Conservation (phyloP, 495 filamentous ascomycete genomes). For the Penicillium maclennaniae region DNA sequence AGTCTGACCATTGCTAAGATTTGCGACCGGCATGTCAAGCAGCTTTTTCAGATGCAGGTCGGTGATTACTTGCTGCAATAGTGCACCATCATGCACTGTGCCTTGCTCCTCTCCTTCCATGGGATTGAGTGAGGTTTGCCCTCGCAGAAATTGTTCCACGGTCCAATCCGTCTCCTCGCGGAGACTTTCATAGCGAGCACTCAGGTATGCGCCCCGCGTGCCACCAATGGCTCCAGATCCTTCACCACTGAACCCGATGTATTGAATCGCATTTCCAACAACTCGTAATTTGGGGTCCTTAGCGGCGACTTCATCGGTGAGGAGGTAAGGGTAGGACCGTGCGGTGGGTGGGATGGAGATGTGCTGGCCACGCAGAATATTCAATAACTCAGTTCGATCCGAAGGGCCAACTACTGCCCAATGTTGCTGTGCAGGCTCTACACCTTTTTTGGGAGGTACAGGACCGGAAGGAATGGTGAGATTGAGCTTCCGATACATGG, state of each 20-base stretch:
- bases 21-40: slow-evolving; percentile 74
- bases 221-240: slow-evolving; percentile 53
- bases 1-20: slow-evolving; percentile 90
- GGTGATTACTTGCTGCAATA: slow-evolving; percentile 56
- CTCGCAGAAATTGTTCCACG: slow-evolving; percentile 70
- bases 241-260: slow-evolving; percentile 74
- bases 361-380: slow-evolving; percentile 69
- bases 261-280: slow-evolving; percentile 65
- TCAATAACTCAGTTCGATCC: slow-evolving; percentile 71
- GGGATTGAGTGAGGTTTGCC: slow-evolving; percentile 74
- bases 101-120: slow-evolving; percentile 50
- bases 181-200: slow-evolving; percentile 86
- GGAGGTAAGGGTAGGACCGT: slow-evolving; percentile 71
- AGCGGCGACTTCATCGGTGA: slow-evolving; percentile 53
- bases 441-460: background rate
- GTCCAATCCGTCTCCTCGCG: slow-evolving; percentile 85
- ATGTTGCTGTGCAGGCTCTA: slow-evolving; percentile 37
- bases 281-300: slow-evolving; percentile 53
- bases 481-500: slow-evolving; percentile 64
- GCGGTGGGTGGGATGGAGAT: slow-evolving; percentile 68
- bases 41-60: slow-evolving; percentile 64
- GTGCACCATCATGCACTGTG: slow-evolving; percentile 34
- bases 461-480: slow-evolving; percentile 59
- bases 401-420: slow-evolving; percentile 74
- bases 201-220: slow-evolving; percentile 71